Base-by-base conservation (phyloP, 306 rosid species). In the Cicer yamashitae region DNA sequence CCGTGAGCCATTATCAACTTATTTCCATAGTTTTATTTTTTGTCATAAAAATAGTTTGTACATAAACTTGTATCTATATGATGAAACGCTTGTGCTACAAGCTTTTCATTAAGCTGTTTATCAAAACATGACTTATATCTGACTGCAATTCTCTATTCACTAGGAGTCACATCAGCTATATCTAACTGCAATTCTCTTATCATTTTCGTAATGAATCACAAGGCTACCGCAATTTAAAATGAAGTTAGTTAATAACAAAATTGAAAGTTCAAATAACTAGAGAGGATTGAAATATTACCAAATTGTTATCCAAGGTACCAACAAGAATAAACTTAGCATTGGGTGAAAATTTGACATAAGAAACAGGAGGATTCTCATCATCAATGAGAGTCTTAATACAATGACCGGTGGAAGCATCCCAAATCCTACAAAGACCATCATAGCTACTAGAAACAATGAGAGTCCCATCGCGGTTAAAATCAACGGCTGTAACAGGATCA, bases 391-490 rank as follows among this genome's bases (percentile, higher is more conserved):
- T 94, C 88, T 94, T 94, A 71, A 89, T 87, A 70, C 98, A 94
- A 71, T 94, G 98, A 0, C 97, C 98, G 20, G 98, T 94, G 7
- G 93, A 85, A 0, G 98, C 96, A 76, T 94, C 84, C 82, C 98
- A 94, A 57, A 91, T 91, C 81, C 98, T 65, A 38, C 98, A 94
- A 38, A 94, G 77, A 1, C 98, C 98, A n/a, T 94, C 98, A 52
- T 94, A 90, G 83, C 98, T 94, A 38, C 98, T 94, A 0, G 98
- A 94, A n/a, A 94, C 97, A n/a, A 94, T 90, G 14, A 90, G 84
- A 1, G 97, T 83, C 0, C 98, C 98, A 6, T 90, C 96, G 10
- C 93, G 90, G 45, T 92, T 91, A 70, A 94, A 91, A 83, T 94
- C 97, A 0, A 94, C 98, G n/a, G 97, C 89, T 2, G 97, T 90